These are phyloP conservation scores for Blumeriella jaapii DNA, from an alignment of 2,329 filamentous ascomycete genomes.

Conservation along the genomic window DNA sequence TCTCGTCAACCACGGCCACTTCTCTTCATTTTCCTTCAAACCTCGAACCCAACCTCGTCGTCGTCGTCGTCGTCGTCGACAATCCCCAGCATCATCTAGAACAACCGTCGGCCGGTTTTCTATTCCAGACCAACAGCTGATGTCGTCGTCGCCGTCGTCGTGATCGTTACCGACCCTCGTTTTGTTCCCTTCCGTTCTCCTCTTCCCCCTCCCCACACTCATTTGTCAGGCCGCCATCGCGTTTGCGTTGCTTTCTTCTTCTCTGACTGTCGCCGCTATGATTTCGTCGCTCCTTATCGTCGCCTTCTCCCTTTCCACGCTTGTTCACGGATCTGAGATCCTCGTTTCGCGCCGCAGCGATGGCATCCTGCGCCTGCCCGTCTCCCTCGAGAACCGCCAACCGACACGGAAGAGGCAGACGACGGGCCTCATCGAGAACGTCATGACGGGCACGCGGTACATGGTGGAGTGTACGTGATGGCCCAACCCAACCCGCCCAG, in stretches of 20 bases:
- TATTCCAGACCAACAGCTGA: neutral
- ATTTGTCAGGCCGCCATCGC: neutral
- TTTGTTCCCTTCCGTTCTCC: neutral
- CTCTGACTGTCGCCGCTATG: slow-evolving; percentile 4
- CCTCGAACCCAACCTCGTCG: no score
- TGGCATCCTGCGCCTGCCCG: slow-evolving; percentile 8
- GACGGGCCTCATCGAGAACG: slow-evolving; percentile 3
- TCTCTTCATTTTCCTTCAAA: no score
- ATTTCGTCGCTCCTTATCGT: slow-evolving; percentile 7
- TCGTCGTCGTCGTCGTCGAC: no score
- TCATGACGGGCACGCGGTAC: slow-evolving; percentile 8
- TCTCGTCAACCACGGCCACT: no score
- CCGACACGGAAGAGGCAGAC: slow-evolving; percentile 3
- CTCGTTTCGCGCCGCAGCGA: slow-evolving; percentile 2
- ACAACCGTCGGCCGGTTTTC: no score
- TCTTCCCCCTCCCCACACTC: neutral
- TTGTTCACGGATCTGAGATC: slow-evolving; percentile 4
- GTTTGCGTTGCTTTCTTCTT: slow-evolving; percentile 1
- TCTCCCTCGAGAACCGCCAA: neutral
- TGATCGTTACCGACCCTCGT: neutral
- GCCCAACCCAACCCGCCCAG: neutral
- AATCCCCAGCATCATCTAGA: no score
- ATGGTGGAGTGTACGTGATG: slow-evolving; percentile 8
- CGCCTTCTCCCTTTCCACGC: slow-evolving; percentile 5
- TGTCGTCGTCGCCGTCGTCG: neutral